Conservation (phyloP, 441 rosid species). For the Jatropha multifida region DNA sequence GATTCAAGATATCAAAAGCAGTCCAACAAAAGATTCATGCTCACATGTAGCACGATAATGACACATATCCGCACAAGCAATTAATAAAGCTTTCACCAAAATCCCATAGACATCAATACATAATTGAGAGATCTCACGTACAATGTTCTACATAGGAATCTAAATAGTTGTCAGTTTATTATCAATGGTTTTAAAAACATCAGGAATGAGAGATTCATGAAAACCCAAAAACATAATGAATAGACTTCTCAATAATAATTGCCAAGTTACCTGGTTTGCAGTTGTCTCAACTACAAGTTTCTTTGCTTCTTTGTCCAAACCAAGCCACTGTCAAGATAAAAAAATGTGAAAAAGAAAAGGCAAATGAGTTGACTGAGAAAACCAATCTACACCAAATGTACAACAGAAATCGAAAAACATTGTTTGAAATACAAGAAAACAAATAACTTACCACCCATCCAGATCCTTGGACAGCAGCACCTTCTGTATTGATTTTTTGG, state of each 20-base stretch:
- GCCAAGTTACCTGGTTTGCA: slow-evolving; percentile 71
- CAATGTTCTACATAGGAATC: neutral
- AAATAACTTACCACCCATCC: slow-evolving; percentile 92
- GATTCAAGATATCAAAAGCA: neutral
- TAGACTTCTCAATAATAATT: neutral
- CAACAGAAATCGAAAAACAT: neutral
- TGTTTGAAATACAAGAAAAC: slow-evolving; percentile 5
- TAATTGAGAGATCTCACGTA: neutral
- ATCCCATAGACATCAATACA: neutral
- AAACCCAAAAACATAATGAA: neutral
- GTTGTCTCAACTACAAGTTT: slow-evolving; percentile 91
- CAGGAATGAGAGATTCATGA: neutral
- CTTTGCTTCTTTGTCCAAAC: slow-evolving; percentile 73
- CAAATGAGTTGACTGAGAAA: neutral
- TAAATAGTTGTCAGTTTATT: neutral
- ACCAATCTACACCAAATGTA: neutral
- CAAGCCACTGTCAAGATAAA: slow-evolving; percentile 68
- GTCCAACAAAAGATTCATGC: neutral
- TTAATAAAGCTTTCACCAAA: neutral
- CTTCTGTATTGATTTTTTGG: slow-evolving; percentile 77
- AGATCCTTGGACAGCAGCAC: slow-evolving; percentile 98
- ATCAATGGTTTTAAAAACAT: neutral
- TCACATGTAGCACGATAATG: neutral
- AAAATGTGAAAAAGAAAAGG: neutral
- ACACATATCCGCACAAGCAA: neutral